Percentiles rank a stretch among this genome's conserved stretches.
phyloP scores from a whole-genome alignment of 2,329 filamentous ascomycete genomes.

The Fusarium xylarioides region DNA sequence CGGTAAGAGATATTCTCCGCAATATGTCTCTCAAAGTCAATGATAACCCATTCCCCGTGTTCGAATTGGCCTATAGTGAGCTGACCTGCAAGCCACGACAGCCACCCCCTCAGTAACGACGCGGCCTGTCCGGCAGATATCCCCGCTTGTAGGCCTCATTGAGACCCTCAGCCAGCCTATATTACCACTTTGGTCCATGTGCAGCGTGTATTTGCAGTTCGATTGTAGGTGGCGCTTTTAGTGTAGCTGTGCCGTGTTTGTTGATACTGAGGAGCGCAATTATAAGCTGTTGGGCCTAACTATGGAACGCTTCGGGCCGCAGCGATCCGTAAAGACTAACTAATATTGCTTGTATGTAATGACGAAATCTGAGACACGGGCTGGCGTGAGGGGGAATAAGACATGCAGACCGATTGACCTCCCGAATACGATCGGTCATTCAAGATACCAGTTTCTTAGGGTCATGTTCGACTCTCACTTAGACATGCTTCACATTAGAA shows the following conservation, averaged over 20 bases:
- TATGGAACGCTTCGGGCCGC: conserved; percentile 4
- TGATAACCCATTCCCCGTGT: neutral
- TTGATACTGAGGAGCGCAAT: neutral
- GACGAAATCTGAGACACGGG: neutral
- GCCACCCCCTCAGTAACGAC: neutral
- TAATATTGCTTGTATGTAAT: neutral
- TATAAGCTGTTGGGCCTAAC: neutral
- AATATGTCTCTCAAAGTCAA: neutral
- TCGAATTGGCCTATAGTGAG: neutral
- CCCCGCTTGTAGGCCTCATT: neutral
- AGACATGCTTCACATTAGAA: neutral
- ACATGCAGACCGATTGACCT: neutral
- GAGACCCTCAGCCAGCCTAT: neutral
- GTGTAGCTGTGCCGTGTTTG: neutral
- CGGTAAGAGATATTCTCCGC: neutral
- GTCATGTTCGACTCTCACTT: neutral
- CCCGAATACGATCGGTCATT: neutral
- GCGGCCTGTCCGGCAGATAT: neutral
- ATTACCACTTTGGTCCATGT: neutral
- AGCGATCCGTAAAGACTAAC: neutral
- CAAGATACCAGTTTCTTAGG: fast-evolving
- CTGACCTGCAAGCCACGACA: neutral
- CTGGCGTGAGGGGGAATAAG: neutral
- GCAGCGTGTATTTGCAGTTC: fast-evolving
- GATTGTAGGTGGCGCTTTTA: neutral